phyloP scores from a whole-genome alignment of 2,329 filamentous ascomycete species.

The Fusarium illudens region DNA sequence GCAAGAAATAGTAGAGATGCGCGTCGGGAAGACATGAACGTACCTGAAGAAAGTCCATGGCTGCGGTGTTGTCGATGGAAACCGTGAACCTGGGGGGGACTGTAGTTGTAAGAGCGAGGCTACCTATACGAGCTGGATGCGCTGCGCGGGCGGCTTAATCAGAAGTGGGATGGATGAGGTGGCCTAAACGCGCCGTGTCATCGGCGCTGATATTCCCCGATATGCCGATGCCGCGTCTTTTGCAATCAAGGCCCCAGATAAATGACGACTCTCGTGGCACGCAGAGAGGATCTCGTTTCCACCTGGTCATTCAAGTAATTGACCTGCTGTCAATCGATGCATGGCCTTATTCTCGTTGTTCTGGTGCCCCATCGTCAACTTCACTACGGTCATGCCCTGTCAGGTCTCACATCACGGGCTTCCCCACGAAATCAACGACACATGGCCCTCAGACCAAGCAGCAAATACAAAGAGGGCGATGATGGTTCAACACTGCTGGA shows the following conservation, averaged over 20 bases:
- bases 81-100: conserved; percentile 29
- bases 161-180: conserved; percentile 37
- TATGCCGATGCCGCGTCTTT: conserved; percentile 21
- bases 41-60: conserved; percentile 60
- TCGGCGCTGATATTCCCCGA: conserved; percentile 34
- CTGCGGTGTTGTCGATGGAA: conserved; percentile 36
- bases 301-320: not conserved
- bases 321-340: not conserved
- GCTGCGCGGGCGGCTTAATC: conserved; percentile 12
- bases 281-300: not conserved
- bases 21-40: not conserved
- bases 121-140: conserved; percentile 18
- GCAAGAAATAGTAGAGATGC: not conserved
- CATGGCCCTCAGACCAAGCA: not conserved
- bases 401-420: not conserved
- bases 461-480: conserved; percentile 13
- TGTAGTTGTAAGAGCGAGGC: conserved; percentile 37
- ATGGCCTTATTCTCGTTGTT: no score
- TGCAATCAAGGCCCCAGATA: not conserved
- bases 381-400: not conserved
- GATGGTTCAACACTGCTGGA: conserved; percentile 37
- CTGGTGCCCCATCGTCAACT: no score
- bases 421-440: not conserved
- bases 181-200: conserved; percentile 33
- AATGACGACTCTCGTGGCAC: not conserved